phyloP scores from a whole-genome alignment of 2,329 filamentous ascomycete species.

The Aureobasidium sp. region DNA sequence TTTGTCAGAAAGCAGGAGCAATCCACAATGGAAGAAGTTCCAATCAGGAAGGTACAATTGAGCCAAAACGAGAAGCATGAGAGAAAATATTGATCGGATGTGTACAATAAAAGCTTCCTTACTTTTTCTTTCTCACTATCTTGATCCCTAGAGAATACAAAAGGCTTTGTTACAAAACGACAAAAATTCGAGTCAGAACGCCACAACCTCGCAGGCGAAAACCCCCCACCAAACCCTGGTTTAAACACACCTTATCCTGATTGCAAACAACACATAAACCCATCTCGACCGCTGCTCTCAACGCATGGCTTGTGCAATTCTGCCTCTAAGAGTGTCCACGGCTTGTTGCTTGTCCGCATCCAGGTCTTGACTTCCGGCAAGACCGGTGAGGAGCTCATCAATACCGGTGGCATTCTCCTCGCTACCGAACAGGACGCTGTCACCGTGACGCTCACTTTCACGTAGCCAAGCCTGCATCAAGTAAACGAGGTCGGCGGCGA shows the following conservation, averaged over 20 bases:
- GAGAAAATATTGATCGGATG: not conserved
- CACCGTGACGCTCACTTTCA: conserved; percentile 45
- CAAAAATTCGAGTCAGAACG: not conserved
- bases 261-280: not conserved
- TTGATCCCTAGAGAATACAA: not conserved
- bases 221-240: not conserved
- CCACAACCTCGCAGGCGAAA: not conserved
- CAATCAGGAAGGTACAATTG: too few species aligned
- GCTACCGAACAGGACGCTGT: conserved; percentile 50
- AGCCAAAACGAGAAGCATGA: too few species aligned
- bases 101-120: not conserved
- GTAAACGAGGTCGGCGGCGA: conserved; percentile 56
- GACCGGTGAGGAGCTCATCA: conserved; percentile 21
- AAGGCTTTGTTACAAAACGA: not conserved
- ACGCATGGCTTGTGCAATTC: conserved; percentile 7
- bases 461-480: conserved; percentile 54
- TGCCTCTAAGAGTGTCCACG: conserved; percentile 3
- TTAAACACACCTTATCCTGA: not conserved
- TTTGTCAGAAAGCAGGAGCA: too few species aligned
- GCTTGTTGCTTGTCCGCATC: conserved; percentile 12
- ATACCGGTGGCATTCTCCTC: conserved; percentile 47
- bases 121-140: not conserved
- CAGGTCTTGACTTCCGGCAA: conserved; percentile 21
- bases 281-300: not conserved
- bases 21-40: too few species aligned